Base-by-base conservation (phyloP, 2,329 filamentous ascomycete genomes). In the Trichophyton verrucosum region DNA sequence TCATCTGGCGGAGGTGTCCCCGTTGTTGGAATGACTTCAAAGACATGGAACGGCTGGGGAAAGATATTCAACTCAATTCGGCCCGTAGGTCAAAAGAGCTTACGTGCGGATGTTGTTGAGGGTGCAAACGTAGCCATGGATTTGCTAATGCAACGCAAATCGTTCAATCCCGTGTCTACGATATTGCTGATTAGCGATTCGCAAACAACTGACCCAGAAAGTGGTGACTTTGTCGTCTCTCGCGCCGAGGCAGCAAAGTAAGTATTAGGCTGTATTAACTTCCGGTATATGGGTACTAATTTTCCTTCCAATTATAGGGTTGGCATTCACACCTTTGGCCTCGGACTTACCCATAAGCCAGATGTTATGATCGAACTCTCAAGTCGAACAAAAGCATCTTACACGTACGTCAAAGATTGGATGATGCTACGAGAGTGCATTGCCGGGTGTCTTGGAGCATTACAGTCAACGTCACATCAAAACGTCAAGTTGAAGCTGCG, bases 391-490 rank as follows among this genome's bases (percentile, higher is more conserved):
- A 99, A 97, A 76, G 94, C 91, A 3, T 95, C 91, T 1, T 99
- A 97, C 71, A 95, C 91, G 1, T 99, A 97, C 69, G 91, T 99
- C 67, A 99, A 97, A 76, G 94, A 99, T 73, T 99, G 94, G 94
- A 97, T 97, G 92, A 99, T 97, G 92, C 82, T 99, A 40, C 87
- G 94, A 30, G 94, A 99, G 73, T 97, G 94, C 72, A 81, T 96
- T 51, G 94, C 91, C 24, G 94, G 94, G 49, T 97, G 92, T 69
- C 78, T 99, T 30, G 94, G 94, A 55, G 86, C 90, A 13, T 82
- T 97, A 71, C 94, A 99, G 74, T 91, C 89, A 1, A 86, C 90
- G 30, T 97, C 94, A n/a, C 94, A 99, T 72, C 94, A 97, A 72
- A 97, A 97, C 70, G 94, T 95, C 61, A 96, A 95, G 78, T 81